Base-by-base conservation (phyloP, 2,329 filamentous ascomycete species). In the Paraphaeosphaeria minitans region DNA sequence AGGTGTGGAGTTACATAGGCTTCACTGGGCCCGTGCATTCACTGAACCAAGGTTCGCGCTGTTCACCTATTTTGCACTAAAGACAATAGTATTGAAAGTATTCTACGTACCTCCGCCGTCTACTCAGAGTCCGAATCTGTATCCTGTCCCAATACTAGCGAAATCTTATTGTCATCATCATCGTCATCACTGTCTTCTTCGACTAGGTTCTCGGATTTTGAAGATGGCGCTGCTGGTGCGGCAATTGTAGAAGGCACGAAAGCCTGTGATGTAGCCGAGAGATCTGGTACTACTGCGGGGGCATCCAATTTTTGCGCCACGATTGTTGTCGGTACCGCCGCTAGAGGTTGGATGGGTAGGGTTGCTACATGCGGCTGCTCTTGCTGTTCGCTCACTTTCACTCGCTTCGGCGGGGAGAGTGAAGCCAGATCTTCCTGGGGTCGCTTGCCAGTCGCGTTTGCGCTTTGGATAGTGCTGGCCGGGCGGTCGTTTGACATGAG, bases 91-190 rank as follows among this genome's bases (percentile, higher is more conserved):
- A 33, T 19, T 39, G 12, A 13, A 16, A 9, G 3, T 5, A 31
- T 24, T 22, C 33, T 27, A 39, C 35, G 22, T 39, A 43, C n/a
- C 21, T 42, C 19, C 7, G 10, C 14, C 16, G 24, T 37, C 27
- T 12, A 51, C 24, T 75, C 72, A 1, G 72, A 74, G 8, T 77
- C 74, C 2, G 75, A 71, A 49, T 76, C 74, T 1, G 69, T 74
- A 35, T 77, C 74, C 50, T 73, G 73, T 2, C 74, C 74, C 31
- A 77, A 60, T 0, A 75, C 72, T 7, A 77, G 56, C 12, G 69
- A 65, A 31, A 75, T 51, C n/a, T 51, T 69, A 48, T 71, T 66
- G 56, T 75, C 69, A 29, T 71, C 67, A 57, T 75, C 69, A 29
- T 72, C 72, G 22, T 72, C 70, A 27, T 74, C 72, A 27, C 68